These are phyloP conservation scores for Trichoderma parareesei DNA, from an alignment of 495 filamentous ascomycete genomes.

Conservation along the genomic window DNA sequence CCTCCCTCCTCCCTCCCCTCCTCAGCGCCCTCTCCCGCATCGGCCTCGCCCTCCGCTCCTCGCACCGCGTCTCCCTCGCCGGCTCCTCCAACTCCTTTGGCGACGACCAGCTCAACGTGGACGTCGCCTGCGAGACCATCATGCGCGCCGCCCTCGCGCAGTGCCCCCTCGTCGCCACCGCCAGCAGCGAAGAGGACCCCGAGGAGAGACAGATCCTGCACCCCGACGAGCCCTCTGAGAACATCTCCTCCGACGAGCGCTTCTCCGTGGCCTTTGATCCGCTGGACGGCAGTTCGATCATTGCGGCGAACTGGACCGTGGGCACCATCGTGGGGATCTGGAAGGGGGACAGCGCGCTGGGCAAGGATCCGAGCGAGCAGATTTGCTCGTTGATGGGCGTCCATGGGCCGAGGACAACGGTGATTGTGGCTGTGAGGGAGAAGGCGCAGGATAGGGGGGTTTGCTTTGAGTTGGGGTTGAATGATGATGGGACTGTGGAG, in stretches of 20 bases:
- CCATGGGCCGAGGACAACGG: slow-evolving; percentile 43
- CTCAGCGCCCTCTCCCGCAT: slow-evolving; percentile 29
- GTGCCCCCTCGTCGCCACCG: slow-evolving; percentile 34
- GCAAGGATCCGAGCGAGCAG: slow-evolving; percentile 28
- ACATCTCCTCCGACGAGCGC: slow-evolving; percentile 21
- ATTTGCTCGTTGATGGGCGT: slow-evolving; percentile 42
- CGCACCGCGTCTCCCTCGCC: slow-evolving; percentile 33
- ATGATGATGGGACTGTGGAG: slow-evolving; percentile 19
- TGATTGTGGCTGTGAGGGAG: slow-evolving; percentile 35
- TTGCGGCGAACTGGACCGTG: slow-evolving; percentile 45
- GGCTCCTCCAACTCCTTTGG: slow-evolving; percentile 44
- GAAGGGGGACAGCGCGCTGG: slow-evolving; percentile 36
- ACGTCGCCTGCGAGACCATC: slow-evolving; percentile 38
- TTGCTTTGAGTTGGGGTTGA: slow-evolving; percentile 38
- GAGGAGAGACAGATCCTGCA: slow-evolving; percentile 24
- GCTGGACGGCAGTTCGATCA: slow-evolving; percentile 46
- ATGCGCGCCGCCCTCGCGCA: slow-evolving; percentile 32
- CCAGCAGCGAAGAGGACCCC: slow-evolving; percentile 47
- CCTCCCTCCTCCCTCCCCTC: slow-evolving; percentile 33
- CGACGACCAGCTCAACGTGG: slow-evolving; percentile 49
- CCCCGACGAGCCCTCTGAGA: not conserved
- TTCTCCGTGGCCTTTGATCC: slow-evolving; percentile 51
- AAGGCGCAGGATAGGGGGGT: slow-evolving; percentile 21
- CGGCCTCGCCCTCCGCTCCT: slow-evolving; percentile 26
- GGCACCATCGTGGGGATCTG: slow-evolving; percentile 46